Evolutionary conservation across 805 yeast genomes (phyloP), one percentile per base, ranked within the genome.

Genomic region (Pichia ethanolica): DNA sequence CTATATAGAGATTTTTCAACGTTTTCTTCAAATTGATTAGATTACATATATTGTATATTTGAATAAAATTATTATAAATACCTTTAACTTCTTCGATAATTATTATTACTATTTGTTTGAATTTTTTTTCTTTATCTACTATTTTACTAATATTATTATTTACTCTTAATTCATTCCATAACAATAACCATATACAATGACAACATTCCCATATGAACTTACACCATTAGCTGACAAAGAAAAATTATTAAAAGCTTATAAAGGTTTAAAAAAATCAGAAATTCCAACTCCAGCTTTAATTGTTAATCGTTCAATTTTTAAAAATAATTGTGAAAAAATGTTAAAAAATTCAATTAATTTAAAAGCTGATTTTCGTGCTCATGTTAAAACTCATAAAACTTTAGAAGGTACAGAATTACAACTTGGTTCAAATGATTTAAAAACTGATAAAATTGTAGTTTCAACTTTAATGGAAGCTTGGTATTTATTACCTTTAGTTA

Each of bases 351-450:
- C 81, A 0, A 46, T 53, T 1, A 59, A 60, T 1, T 57, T 81
- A 10, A 54, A 57, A 30, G 61, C 59, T 3, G 68, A 63, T 20
- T 84, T 85, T 61, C 70, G 95, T 51, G 83, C 86, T 4, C 81
- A 30, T 81, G 79, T 86, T 26, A 86, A 86, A 63, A 86, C 93
- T 0, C 89, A 83, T 62, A 86, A 86, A 62, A 75, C 86, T 1
- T 54, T 70, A 9, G 84, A 81, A 55, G 89, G 86, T 7, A 68
- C 81, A 3, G 56, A 63, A 26, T 61, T 75, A 39, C 86, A 82
- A 64, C 61, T 82, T 60, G 83, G 78, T 1, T 58, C 70, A 44
- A 74, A 73, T 5, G 47, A 64, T 27, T 50, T 44, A n/a, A 65
- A 61, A 34, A 71, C 80, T 20, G 69, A 71, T 44, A 70, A 74